Evolutionary conservation across 2,329 filamentous ascomycete species (phyloP).

Genomic region (Cadophora gregata): DNA sequence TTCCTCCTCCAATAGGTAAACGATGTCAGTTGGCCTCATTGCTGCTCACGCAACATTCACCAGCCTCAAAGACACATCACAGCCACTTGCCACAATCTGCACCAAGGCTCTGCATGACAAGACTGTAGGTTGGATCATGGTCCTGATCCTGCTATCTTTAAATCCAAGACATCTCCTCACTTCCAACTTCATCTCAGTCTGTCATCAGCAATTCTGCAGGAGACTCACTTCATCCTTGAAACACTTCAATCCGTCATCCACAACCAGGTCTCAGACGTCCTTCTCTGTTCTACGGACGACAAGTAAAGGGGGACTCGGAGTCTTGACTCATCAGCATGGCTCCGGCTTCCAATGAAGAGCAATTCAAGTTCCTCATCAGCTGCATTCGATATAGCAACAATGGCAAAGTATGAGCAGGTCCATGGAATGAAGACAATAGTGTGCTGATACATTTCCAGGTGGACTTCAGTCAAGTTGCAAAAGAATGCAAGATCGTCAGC

Average conservation of each 20-base stretch:
- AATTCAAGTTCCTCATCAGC: conserved; percentile 69
- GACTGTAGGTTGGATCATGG: conserved; percentile 18
- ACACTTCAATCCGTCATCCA: conserved; percentile 22
- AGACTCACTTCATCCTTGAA: conserved; percentile 26
- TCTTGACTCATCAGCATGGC: conserved; percentile 51
- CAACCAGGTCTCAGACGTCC: conserved; percentile 20
- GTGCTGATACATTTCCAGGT: conserved; percentile 53
- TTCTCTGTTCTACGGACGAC: neutral
- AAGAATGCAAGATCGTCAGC: conserved; percentile 65
- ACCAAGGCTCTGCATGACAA: conserved; percentile 37
- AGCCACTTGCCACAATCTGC: conserved; percentile 29
- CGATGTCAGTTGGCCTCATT: neutral
- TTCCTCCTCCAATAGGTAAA: neutral
- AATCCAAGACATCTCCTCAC: conserved; percentile 31
- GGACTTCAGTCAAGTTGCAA: conserved; percentile 68
- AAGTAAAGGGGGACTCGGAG: neutral
- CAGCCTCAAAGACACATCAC: conserved; percentile 18
- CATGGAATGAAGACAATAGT: neutral
- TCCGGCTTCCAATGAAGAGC: conserved; percentile 56
- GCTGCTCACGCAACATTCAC: neutral
- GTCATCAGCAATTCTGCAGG: conserved; percentile 24
- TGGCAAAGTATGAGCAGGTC: conserved; percentile 58
- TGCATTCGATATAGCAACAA: conserved; percentile 67
- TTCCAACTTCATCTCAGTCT: conserved; percentile 21
- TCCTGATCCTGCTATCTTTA: conserved; percentile 29